Evolutionary conservation across 2,329 filamentous ascomycete genomes (phyloP), one percentile per base, ranked within the genome.

Genomic region (Fusarium redolens): DNA sequence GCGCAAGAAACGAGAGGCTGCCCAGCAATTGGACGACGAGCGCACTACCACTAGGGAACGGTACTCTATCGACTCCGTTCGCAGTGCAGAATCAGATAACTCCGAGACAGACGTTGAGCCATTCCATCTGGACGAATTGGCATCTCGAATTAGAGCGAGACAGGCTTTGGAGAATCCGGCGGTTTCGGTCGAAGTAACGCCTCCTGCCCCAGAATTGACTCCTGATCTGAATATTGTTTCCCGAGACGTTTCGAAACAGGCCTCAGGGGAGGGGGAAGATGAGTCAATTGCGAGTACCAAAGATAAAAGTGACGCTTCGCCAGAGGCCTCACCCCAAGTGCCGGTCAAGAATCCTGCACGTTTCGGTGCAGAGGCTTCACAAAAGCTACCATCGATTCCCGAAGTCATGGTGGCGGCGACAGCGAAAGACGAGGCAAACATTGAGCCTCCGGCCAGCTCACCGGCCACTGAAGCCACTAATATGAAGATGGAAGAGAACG

Each of bases 61-160:
- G 41, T 22, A 37, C 28, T 79, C 78, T 14, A 74, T 58, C 40
- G 78, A 79, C 25, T 79, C 78, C 30, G 55, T 54, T 48, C 63
- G 61, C 38, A 79, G 76, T 51, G 43, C 57, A 33, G 57, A 51
- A 55, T 78, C 71, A 50, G 77, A 79, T 50, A 73, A 71, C 60
- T 69, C 78, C 7, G 76, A 77, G 64, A 86, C 84, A 5, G 84
- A 86, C 1, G 77, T 84, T 10, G 87, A 87, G 60, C 84, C 86
- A 6, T 87, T 88, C 62, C 83, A 86, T 68, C 81, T 88, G 12
- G 83, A 88, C 38, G 83, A 85, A 38, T 76, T 88, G 18, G 80
- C 84, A n/a, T 79, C 78, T 35, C 80, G 82, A 40, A 84, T 85
- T 55, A 82, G 82, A 51, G 83, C 71, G 12, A 65, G 83, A 48